Evolutionary conservation across 2,329 filamentous ascomycete species (phyloP).

Genomic region (Juglanconis sp.): DNA sequence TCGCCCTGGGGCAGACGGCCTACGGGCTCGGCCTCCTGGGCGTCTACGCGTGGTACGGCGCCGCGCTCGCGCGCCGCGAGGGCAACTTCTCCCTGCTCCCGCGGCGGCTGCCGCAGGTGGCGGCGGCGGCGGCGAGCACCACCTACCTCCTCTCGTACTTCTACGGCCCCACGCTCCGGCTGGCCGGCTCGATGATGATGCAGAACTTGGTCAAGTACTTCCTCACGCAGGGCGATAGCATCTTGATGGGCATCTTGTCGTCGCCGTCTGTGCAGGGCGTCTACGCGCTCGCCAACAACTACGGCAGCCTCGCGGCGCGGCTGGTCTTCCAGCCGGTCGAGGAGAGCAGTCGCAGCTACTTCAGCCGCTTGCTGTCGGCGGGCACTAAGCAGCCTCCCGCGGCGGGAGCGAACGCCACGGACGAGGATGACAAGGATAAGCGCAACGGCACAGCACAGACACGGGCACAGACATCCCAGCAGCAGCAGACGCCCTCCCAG

Average conservation of each 20-base stretch:
- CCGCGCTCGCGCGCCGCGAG: slow-evolving; percentile 49
- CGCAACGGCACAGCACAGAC: not conserved
- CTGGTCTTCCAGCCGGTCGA: slow-evolving; percentile 93
- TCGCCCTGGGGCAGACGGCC: slow-evolving; percentile 79
- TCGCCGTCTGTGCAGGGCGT: slow-evolving; percentile 79
- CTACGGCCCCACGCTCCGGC: slow-evolving; percentile 64
- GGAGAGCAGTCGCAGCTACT: slow-evolving; percentile 86
- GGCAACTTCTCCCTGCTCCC: slow-evolving; percentile 68
- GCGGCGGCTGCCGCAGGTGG: slow-evolving; percentile 30
- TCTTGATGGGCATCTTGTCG: slow-evolving; percentile 78
- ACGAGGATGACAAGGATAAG: slow-evolving; percentile 13
- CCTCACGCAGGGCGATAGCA: slow-evolving; percentile 89
- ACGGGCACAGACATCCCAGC: not conserved
- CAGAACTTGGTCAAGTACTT: slow-evolving; percentile 91
- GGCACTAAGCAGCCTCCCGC: slow-evolving; percentile 14
- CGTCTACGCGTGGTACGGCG: slow-evolving; percentile 67
- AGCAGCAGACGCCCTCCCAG: slow-evolving; percentile 20
- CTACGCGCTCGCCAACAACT: slow-evolving; percentile 92
- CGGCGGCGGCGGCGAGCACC: not conserved
- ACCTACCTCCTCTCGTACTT: slow-evolving; percentile 54
- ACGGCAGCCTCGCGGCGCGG: slow-evolving; percentile 82
- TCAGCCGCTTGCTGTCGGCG: slow-evolving; percentile 69
- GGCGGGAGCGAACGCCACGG: slow-evolving; percentile 34
- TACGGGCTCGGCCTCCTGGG: slow-evolving; percentile 68
- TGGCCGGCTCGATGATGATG: slow-evolving; percentile 79